phyloP scores from a whole-genome alignment of 78 protist species.

The Anaeramoeba ignava region DNA sequence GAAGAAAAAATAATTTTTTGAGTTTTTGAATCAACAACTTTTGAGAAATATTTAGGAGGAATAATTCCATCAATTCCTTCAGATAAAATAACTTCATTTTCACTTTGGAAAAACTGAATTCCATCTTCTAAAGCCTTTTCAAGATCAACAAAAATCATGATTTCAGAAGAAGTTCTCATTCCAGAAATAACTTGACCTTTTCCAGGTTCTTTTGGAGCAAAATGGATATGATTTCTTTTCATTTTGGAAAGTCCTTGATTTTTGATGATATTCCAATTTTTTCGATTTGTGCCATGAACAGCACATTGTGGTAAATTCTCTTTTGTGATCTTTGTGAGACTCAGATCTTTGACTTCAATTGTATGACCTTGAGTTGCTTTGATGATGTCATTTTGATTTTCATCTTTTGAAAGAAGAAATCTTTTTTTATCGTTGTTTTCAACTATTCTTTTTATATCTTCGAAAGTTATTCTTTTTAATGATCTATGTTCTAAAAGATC shows the following conservation, averaged over 20 bases:
- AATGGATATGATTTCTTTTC: conserved; percentile 40
- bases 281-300: conserved; percentile 43
- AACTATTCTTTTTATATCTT: background rate
- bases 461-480: background rate
- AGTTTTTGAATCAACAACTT: conserved; percentile 3
- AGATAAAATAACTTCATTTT: conserved; percentile 38
- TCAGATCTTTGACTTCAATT: background rate
- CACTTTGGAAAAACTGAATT: conserved; percentile 6
- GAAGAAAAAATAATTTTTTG: no score
- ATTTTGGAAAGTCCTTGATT: conserved; percentile 30
- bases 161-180: conserved; percentile 20
- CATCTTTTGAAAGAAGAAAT: background rate
- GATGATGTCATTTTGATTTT: background rate
- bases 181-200: conserved; percentile 38
- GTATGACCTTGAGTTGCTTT: conserved; percentile 55
- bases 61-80: conserved; percentile 21
- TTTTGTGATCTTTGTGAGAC: background rate
- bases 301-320: background rate
- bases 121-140: conserved; percentile 18
- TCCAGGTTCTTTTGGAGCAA: conserved; percentile 34
- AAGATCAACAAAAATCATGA: conserved; percentile 31
- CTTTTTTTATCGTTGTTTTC: conserved; percentile 17
- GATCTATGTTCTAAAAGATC: background rate
- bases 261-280: background rate
- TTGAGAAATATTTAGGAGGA: conserved; percentile 11